Evolutionary conservation across 148 eudicot genomes (phyloP).

Genomic region (Rhododendron griersonianum): DNA sequence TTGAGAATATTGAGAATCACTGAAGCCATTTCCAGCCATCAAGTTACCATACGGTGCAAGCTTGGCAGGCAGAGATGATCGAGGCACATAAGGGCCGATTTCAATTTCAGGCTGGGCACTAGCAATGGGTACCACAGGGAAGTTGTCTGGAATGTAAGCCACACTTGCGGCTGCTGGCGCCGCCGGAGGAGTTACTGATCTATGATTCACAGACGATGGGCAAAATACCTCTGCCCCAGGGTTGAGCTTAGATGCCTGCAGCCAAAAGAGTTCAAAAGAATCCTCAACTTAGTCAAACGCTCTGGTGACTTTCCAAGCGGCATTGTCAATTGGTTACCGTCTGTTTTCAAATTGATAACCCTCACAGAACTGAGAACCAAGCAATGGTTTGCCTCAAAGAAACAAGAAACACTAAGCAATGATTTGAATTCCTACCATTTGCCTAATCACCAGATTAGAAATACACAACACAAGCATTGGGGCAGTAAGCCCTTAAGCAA

Average conservation of each 20-base stretch:
- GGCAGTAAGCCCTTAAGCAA: neutral
- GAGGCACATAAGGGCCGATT: slow-evolving; percentile 33
- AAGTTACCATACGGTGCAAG: slow-evolving; percentile 47
- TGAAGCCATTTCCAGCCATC: slow-evolving; percentile 40
- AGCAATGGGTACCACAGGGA: slow-evolving; percentile 38
- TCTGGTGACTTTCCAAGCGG: neutral
- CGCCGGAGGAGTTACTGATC: slow-evolving; percentile 49
- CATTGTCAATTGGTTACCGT: neutral
- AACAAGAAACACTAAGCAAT: neutral
- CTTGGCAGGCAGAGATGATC: slow-evolving; percentile 55
- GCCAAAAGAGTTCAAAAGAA: slow-evolving; percentile 5
- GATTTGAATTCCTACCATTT: slow-evolving; percentile 1
- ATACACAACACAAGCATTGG: neutral
- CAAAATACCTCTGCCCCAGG: slow-evolving; percentile 81
- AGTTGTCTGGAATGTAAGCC: slow-evolving; percentile 45
- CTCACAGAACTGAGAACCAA: neutral
- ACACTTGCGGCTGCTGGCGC: slow-evolving; percentile 39
- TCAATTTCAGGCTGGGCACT: slow-evolving; percentile 56
- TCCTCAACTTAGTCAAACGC: slow-evolving; percentile 3
- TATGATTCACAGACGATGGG: slow-evolving; percentile 51
- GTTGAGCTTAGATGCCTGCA: slow-evolving; percentile 89
- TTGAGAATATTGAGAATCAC: slow-evolving; percentile 53
- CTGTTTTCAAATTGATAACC: neutral
- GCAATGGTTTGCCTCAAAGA: neutral
- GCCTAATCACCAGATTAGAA: neutral